A percentile compares a stretch with the other conserved stretches of the same genome.
Conservation (phyloP, 2,329 filamentous ascomycete genomes). For the Chaetomium strumarium region DNA sequence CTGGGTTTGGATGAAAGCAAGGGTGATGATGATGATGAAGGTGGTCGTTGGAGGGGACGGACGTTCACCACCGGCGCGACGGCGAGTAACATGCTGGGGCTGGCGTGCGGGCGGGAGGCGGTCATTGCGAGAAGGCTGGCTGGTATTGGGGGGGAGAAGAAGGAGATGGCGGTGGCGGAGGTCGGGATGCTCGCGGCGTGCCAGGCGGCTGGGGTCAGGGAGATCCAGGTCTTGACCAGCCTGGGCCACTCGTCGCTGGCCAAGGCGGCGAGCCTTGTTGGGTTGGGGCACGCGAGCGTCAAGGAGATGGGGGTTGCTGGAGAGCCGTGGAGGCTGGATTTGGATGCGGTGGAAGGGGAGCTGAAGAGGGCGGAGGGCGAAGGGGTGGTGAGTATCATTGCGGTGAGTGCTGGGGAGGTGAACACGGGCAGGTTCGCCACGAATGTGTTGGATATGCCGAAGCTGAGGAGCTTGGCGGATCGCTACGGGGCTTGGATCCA, state of each 20-base stretch:
- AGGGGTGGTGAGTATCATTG: slow-evolving; percentile 65
- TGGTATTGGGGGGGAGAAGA: slow-evolving; percentile 1
- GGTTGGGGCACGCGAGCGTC: slow-evolving; percentile 66
- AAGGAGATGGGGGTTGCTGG: slow-evolving; percentile 47
- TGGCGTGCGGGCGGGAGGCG: slow-evolving; percentile 59
- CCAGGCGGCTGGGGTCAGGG: slow-evolving; percentile 53
- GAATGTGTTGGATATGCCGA: slow-evolving; percentile 48
- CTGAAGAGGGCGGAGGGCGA: slow-evolving; percentile 44
- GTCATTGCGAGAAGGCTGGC: slow-evolving; percentile 41
- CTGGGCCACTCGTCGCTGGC: slow-evolving; percentile 76
- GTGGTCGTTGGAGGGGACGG: slow-evolving; percentile 43
- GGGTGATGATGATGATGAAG: too few relatives aligned
- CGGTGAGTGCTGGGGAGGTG: slow-evolving; percentile 80
- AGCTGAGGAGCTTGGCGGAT: slow-evolving; percentile 65
- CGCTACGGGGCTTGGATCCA: slow-evolving; percentile 78
- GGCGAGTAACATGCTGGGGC: slow-evolving; percentile 75
- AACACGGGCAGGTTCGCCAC: slow-evolving; percentile 82
- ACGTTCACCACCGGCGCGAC: slow-evolving; percentile 60
- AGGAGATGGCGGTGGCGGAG: slow-evolving; percentile 52
- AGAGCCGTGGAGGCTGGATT: slow-evolving; percentile 64
- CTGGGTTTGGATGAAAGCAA: slow-evolving; percentile 55
- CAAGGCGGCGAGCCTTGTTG: slow-evolving; percentile 78
- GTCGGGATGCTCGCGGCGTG: slow-evolving; percentile 65
- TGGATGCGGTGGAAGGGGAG: slow-evolving; percentile 57
- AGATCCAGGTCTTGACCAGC: slow-evolving; percentile 73